Conservation (phyloP, 1,139 yeast species). For the Scheffersomyces illinoinensis region DNA sequence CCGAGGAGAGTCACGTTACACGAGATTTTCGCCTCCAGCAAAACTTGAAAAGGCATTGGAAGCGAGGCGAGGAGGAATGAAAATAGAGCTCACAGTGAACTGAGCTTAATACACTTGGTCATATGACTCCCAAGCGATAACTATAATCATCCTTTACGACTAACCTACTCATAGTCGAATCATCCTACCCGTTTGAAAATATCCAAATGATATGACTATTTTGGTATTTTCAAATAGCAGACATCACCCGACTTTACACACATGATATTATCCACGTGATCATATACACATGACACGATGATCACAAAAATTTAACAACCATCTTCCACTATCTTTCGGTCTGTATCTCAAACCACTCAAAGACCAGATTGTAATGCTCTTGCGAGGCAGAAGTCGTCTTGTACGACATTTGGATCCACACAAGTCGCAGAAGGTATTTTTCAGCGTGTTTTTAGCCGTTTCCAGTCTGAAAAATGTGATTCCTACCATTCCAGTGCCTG, state of each 20-base stretch:
- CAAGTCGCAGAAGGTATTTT: background rate
- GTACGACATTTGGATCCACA: background rate
- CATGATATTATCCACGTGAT: background rate
- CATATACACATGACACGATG: background rate
- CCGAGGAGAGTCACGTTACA: background rate
- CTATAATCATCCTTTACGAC: background rate
- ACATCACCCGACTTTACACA: background rate
- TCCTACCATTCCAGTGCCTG: slow-evolving; percentile 14
- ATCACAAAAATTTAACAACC: background rate
- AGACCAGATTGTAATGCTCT: background rate
- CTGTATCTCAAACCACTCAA: background rate
- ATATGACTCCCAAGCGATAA: background rate
- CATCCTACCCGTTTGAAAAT: background rate
- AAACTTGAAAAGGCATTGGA: background rate
- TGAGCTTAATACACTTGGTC: background rate
- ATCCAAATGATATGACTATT: too few relatives aligned
- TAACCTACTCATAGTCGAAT: background rate
- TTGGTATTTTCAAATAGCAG: background rate
- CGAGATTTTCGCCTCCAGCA: background rate
- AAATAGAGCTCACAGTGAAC: background rate
- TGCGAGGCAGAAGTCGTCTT: background rate
- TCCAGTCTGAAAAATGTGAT: slow-evolving; percentile 5
- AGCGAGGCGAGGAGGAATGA: background rate
- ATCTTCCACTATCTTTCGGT: background rate
- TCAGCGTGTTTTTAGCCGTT: background rate